A percentile compares a stretch with the other conserved stretches of the same genome.
These are phyloP conservation scores for Thermochaetoides thermophila DNA, from an alignment of 495 filamentous ascomycete genomes.

Conservation along the genomic window DNA sequence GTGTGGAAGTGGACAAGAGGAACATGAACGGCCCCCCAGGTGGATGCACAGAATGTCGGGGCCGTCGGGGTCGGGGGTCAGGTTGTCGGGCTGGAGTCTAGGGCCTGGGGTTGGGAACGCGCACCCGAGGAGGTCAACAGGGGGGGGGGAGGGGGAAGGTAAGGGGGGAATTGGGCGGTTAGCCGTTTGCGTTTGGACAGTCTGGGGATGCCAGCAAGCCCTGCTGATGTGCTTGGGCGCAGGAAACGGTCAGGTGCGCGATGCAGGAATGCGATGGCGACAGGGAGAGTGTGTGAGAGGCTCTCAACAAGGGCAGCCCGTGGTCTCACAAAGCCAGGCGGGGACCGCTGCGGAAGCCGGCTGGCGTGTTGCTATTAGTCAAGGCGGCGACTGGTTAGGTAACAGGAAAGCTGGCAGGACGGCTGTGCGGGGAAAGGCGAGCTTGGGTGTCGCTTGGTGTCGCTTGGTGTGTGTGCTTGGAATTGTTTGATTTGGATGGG, in stretches of 20 bases:
- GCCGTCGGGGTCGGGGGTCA: slow-evolving; percentile 8
- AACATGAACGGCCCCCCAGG: no score
- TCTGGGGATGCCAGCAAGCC: no score
- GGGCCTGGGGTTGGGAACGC: slow-evolving; percentile 15
- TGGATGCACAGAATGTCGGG: no score
- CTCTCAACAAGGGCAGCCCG: background rate
- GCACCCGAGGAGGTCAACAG: slow-evolving; percentile 8
- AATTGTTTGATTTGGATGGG: no score
- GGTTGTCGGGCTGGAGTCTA: slow-evolving; percentile 10
- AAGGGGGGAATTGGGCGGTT: slow-evolving; percentile 8
- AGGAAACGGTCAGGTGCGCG: slow-evolving; percentile 20
- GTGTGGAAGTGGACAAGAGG: no score
- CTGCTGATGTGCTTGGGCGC: no score
- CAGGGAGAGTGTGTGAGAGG: slow-evolving; percentile 1
- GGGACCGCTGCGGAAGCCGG: slow-evolving; percentile 3
- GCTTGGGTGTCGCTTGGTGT: no score
- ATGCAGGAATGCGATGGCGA: slow-evolving; percentile 15
- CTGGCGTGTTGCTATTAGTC: slow-evolving; percentile 30
- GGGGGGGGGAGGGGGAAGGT: slow-evolving; percentile 1
- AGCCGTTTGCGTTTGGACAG: no score
- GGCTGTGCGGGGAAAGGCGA: slow-evolving; percentile 29
- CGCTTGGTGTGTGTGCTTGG: no score
- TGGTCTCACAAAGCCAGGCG: slow-evolving; percentile 18
- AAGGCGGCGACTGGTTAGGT: slow-evolving; percentile 31
- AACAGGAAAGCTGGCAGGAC: slow-evolving; percentile 26